phyloP scores from a whole-genome alignment of 2,329 filamentous ascomycete genomes.

The Lasiodiplodia sp. region DNA sequence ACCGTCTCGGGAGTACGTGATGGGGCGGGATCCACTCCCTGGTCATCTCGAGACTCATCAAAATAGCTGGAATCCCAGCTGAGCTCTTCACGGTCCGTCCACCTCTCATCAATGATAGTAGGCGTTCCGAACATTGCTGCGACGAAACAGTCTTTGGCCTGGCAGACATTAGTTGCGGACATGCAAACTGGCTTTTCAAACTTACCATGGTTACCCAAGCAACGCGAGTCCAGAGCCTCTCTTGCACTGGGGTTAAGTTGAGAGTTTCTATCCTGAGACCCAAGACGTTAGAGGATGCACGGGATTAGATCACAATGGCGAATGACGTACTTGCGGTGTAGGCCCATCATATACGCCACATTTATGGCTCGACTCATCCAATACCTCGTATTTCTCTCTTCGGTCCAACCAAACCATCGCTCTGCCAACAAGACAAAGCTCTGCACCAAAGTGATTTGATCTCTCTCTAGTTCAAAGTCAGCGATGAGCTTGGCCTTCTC shows the following conservation, averaged over 20 bases:
- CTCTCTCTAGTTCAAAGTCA: conserved; percentile 18
- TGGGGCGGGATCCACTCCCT: neutral
- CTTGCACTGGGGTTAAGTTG: neutral
- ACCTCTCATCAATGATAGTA: conserved; percentile 10
- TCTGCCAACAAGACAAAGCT: conserved; percentile 13
- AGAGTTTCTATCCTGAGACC: conserved; percentile 14
- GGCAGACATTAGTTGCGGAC: neutral
- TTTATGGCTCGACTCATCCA: conserved; percentile 18
- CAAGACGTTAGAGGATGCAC: neutral
- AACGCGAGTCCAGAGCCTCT: conserved; percentile 6
- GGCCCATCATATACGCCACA: conserved; percentile 18
- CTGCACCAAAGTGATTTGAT: conserved; percentile 16
- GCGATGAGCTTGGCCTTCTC: conserved; percentile 21
- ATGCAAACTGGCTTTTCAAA: neutral
- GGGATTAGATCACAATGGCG: neutral
- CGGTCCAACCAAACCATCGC: conserved; percentile 23
- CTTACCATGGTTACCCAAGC: conserved; percentile 17
- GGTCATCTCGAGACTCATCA: conserved; percentile 9
- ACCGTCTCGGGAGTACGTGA: neutral
- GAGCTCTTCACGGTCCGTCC: neutral
- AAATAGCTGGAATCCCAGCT: neutral
- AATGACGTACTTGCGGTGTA: conserved; percentile 4
- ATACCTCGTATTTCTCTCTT: conserved; percentile 23
- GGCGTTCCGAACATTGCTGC: conserved; percentile 5
- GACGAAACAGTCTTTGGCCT: conserved; percentile 1